These are phyloP conservation scores for Hypoxylon lenormandii DNA, from an alignment of 495 filamentous ascomycete genomes.

Conservation along the genomic window DNA sequence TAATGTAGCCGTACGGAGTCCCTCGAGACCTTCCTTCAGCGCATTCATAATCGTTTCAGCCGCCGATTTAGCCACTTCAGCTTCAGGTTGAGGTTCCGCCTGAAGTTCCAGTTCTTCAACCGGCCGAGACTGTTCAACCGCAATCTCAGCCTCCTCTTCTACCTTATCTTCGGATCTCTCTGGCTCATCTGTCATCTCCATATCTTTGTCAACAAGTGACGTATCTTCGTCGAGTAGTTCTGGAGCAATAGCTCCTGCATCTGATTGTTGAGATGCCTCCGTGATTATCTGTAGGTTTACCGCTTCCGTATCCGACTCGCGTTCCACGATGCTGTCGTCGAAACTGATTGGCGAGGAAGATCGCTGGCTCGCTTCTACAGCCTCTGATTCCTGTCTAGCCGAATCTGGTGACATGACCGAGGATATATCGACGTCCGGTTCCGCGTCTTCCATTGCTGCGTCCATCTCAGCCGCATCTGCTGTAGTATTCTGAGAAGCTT, in stretches of 20 bases:
- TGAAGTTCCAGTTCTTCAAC: slow-evolving; percentile 5
- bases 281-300: slow-evolving; percentile 49
- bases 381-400: slow-evolving; percentile 17
- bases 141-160: slow-evolving; percentile 14
- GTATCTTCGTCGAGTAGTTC: slow-evolving; percentile 24
- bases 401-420: slow-evolving; percentile 27
- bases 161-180: background rate
- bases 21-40: slow-evolving; percentile 63
- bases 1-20: slow-evolving; percentile 64
- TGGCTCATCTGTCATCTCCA: slow-evolving; percentile 9
- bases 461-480: slow-evolving; percentile 10
- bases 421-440: slow-evolving; percentile 18
- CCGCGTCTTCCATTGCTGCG: slow-evolving; percentile 20
- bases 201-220: slow-evolving; percentile 17
- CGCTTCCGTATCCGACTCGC: slow-evolving; percentile 48
- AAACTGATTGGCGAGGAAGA: slow-evolving; percentile 11
- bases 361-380: slow-evolving; percentile 4
- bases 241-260: slow-evolving; percentile 15
- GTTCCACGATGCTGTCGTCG: slow-evolving; percentile 25
- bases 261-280: slow-evolving; percentile 51
- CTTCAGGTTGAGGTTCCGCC: background rate
- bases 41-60: slow-evolving; percentile 61
- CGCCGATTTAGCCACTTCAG: slow-evolving; percentile 16
- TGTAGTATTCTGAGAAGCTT: slow-evolving; percentile 14
- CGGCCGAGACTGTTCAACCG: slow-evolving; percentile 4